Evolutionary conservation across 1,139 yeast genomes (phyloP), one percentile per base, ranked within the genome.

Genomic region (Debaryomyces sp.): DNA sequence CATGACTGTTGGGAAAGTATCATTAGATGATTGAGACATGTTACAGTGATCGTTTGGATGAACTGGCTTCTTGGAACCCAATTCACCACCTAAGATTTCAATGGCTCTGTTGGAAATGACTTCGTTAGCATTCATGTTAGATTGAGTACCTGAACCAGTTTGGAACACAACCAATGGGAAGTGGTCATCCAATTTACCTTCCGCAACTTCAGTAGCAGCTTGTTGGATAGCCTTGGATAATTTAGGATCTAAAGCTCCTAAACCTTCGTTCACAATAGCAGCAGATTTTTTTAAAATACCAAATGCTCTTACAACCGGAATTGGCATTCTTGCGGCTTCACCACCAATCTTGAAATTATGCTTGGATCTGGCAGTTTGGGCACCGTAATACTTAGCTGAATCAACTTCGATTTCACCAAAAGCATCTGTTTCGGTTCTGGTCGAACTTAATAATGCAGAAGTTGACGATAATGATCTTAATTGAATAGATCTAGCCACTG

Each of bases 1-100:
- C 99, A 94, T 94, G 50, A 94, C 99, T 32, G 99, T 92, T 58
- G 99, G 99, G 88, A 92, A 89, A 50, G 99, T 94, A 73, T 94
- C 99, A 70, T 94, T 94, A 43, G 97, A 90, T 17, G 97, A 90
- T 75, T 94, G 99, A 13, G 97, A 90, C 92, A 91, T 94, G 80
- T 94, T 94, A 64, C 94, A 96, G 73, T 94, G 98, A 74, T 94
- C 98, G 73, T 94, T 94, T 58, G 99, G 99, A 73, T 94, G 99
- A 48, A 94, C 97, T 21, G 97, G 97, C 54, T 73, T 80, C 78
- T 94, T 94, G 54, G 96, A 85, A 50, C 99, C 99, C 67, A 87
- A 73, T 65, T 78, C 80, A 54, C 99, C 99, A 53, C 97, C 98
- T 58, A 94, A 80, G 49, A 94, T 67, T 75, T 94, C 98, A 73